Conservation (phyloP, 2,329 filamentous ascomycete genomes). For the Xylaria sp. region DNA sequence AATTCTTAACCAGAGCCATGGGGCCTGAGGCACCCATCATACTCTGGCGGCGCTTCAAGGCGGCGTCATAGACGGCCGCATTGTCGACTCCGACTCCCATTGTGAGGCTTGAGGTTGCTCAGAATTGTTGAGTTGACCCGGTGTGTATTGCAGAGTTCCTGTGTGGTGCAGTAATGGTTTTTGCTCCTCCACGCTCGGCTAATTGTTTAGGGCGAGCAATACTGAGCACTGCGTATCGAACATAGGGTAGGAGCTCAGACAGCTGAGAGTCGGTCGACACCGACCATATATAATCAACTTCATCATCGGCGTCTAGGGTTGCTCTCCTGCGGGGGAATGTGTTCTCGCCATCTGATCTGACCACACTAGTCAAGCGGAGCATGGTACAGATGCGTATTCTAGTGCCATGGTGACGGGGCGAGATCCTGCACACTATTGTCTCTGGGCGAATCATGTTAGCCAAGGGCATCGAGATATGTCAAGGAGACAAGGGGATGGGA, state of each 20-base stretch:
- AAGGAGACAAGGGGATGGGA: slow-evolving; percentile 34
- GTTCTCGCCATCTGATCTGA: slow-evolving; percentile 22
- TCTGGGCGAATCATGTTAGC: slow-evolving; percentile 23
- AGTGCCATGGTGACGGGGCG: slow-evolving; percentile 20
- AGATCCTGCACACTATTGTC: not conserved
- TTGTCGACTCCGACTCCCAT: slow-evolving; percentile 44
- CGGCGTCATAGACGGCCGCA: slow-evolving; percentile 56
- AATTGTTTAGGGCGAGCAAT: not conserved
- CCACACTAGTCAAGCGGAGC: slow-evolving; percentile 24
- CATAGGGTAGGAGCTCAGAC: not conserved
- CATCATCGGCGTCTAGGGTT: not conserved
- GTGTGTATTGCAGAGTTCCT: not conserved
- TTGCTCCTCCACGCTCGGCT: slow-evolving; percentile 1
- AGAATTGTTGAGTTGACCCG: not conserved
- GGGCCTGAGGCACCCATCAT: slow-evolving; percentile 58
- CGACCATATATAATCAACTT: not conserved
- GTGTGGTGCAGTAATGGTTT: not conserved
- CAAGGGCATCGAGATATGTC: not conserved
- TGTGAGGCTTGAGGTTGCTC: slow-evolving; percentile 6
- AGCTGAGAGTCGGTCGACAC: not conserved
- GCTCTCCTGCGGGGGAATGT: slow-evolving; percentile 1
- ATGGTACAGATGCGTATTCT: slow-evolving; percentile 9
- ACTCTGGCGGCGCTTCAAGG: slow-evolving; percentile 55
- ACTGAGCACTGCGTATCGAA: not conserved
- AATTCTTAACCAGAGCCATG: slow-evolving; percentile 66